Base-by-base conservation (phyloP, 75 land plant species). In the Selaginella tamariscina region DNA sequence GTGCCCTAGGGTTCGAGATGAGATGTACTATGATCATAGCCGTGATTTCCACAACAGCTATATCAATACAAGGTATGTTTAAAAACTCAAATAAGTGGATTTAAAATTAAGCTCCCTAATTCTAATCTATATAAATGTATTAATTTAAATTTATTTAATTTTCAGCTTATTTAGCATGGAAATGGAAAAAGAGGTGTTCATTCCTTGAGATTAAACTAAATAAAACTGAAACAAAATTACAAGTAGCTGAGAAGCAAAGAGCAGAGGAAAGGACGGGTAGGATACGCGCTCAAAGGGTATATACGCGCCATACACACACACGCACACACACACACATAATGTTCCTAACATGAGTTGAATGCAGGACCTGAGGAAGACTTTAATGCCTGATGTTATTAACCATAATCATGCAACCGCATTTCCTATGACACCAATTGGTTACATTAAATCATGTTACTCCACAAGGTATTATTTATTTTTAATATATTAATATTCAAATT, bases 381-480 rank as follows among this genome's bases (percentile, higher is more conserved):
- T 89, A 39, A 60, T 68, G 20, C 65, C 70, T 28, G 74, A 73
- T 22, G 66, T 56, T 27, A 33, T 44, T 69, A 80, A 80, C 21
- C 78, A 67, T 29, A 21, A 67, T 15, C 65, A 72, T 15, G 5
- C 39, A 23, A 72, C 59, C 29, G 70, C 89, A 28, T 94, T 77
- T 75, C 98, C 98, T 11, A 85, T 94, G 88, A 72, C 72, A 27
- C 98, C 98, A 9, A 89, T 94, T 65, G 98, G 82, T 20, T 62
- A 71, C 9, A 74, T 94, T 2, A 78, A 82, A 24, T 94, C 96
- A 30, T 94, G 96, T 72, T 94, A 86, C 69, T 85, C 91, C 66
- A 87, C 88, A 33, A 85, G 98, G 98, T 94, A 78, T 15, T 39
- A 5, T 5, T 5, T 5, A 39, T 15, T 39, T 15, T 39, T 5